These are phyloP conservation scores for Termitomyces sp. DNA, from an alignment of 768 basidiomycete genomes.

Conservation along the genomic window DNA sequence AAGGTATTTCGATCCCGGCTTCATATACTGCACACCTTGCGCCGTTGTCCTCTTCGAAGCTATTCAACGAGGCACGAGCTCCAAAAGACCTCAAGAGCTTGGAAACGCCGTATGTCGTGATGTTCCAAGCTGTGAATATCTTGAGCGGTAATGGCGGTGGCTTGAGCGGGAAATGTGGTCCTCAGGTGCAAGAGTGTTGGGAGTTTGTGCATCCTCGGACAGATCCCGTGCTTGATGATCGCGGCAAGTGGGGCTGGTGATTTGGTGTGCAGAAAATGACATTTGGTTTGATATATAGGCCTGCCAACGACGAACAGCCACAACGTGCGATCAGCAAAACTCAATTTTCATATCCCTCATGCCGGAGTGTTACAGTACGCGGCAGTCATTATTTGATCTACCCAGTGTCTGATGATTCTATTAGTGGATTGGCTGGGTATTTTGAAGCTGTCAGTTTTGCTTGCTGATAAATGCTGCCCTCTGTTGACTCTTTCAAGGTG, in stretches of 20 bases:
- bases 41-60: slow-evolving; percentile 89
- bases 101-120: slow-evolving; percentile 98
- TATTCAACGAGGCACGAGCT: slow-evolving; percentile 77
- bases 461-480: background rate
- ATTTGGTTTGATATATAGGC: slow-evolving; percentile 41
- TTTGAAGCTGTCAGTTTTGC: slow-evolving; percentile 69
- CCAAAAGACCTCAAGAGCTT: slow-evolving; percentile 63
- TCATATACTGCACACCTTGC: slow-evolving; percentile 95
- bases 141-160: slow-evolving; percentile 73
- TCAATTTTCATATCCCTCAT: slow-evolving; percentile 91
- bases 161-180: slow-evolving; percentile 63
- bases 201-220: slow-evolving; percentile 91
- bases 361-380: slow-evolving; percentile 81
- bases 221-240: slow-evolving; percentile 68
- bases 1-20: slow-evolving; percentile 92
- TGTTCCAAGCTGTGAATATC: slow-evolving; percentile 93
- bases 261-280: background rate
- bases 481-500: slow-evolving; percentile 27
- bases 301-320: slow-evolving; percentile 94
- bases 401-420: background rate
- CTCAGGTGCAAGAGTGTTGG: slow-evolving; percentile 93
- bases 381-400: background rate
- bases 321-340: slow-evolving; percentile 82
- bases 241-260: slow-evolving; percentile 38
- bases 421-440: slow-evolving; percentile 86